Conservation (phyloP, 2,329 filamentous ascomycete genomes). For the Fusarium nelsonii region DNA sequence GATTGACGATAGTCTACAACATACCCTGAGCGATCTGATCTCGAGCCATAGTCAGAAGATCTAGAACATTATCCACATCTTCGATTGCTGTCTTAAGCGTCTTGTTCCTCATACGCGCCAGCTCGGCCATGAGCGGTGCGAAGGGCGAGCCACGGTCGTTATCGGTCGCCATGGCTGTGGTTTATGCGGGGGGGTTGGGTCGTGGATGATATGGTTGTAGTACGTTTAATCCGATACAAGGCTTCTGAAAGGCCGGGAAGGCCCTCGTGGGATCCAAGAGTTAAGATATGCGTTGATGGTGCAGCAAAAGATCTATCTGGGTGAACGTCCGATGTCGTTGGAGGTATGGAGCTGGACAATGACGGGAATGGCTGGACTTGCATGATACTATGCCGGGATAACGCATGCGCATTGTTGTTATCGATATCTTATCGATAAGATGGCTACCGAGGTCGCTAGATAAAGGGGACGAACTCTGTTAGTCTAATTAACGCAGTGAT, state of each 20-base stretch:
- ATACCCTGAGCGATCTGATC: slow-evolving; percentile 78
- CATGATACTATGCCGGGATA: slow-evolving; percentile 28
- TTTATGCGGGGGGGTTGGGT: slow-evolving; percentile 7
- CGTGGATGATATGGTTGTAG: background rate
- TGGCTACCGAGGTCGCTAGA: background rate
- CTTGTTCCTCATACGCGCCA: slow-evolving; percentile 76
- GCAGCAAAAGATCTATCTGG: slow-evolving; percentile 22
- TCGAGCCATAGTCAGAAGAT: slow-evolving; percentile 78
- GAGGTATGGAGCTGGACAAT: slow-evolving; percentile 32
- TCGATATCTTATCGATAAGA: slow-evolving; percentile 48
- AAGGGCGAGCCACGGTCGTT: slow-evolving; percentile 60
- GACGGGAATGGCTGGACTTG: slow-evolving; percentile 25
- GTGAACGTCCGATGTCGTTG: slow-evolving; percentile 38
- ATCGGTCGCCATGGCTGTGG: slow-evolving; percentile 51
- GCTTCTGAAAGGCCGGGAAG: background rate
- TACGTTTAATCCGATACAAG: background rate
- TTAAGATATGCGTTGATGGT: slow-evolving; percentile 9
- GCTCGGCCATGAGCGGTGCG: slow-evolving; percentile 75
- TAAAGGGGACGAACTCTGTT: background rate
- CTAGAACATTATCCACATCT: slow-evolving; percentile 86
- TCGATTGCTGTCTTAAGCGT: slow-evolving; percentile 77
- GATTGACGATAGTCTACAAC: slow-evolving; percentile 10
- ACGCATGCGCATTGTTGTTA: slow-evolving; percentile 26
- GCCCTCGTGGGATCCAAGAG: slow-evolving; percentile 3
- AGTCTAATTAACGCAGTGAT: background rate